These are phyloP conservation scores for Naganishia kalamii DNA, from an alignment of 768 basidiomycete species.

Conservation along the genomic window DNA sequence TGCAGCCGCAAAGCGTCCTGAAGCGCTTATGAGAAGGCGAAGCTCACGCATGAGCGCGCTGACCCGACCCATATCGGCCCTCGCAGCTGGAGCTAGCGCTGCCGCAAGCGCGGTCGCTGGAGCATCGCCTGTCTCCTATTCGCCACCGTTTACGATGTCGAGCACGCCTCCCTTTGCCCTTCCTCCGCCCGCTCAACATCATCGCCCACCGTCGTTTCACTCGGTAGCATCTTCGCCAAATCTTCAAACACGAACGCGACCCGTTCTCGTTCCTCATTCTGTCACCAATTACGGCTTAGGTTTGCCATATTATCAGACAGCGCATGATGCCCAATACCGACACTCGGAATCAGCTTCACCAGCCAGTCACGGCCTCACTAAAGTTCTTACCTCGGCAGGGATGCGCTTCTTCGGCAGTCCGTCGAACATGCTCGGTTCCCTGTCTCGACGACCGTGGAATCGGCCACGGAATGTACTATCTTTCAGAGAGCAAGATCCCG, in stretches of 20 bases:
- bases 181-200: constrained; percentile 25
- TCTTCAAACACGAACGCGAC: constrained; percentile 14
- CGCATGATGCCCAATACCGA: constrained; percentile 29
- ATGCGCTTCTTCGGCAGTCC: constrained; percentile 46
- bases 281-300: constrained; percentile 12
- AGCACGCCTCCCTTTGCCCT: constrained; percentile 48
- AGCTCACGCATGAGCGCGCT: constrained; percentile 42
- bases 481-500: constrained; percentile 36
- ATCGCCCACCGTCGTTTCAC: constrained; percentile 18
- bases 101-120: constrained; percentile 9
- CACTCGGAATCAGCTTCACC: constrained; percentile 19
- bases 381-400: constrained; percentile 47
- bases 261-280: constrained; percentile 22
- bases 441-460: constrained; percentile 32
- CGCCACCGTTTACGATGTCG: constrained; percentile 42
- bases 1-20: constrained; percentile 44
- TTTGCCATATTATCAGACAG: constrained; percentile 24
- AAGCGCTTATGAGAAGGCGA: constrained; percentile 42
- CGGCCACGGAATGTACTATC: constrained; percentile 50
- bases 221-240: constrained; percentile 22
- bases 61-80: constrained; percentile 40
- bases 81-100: constrained; percentile 25
- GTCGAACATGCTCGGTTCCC: constrained; percentile 27
- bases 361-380: constrained; percentile 38
- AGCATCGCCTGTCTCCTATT: constrained; percentile 40